phyloP scores from a whole-genome alignment of 805 yeast genomes.

The Metschnikowia baotianmanensis region DNA sequence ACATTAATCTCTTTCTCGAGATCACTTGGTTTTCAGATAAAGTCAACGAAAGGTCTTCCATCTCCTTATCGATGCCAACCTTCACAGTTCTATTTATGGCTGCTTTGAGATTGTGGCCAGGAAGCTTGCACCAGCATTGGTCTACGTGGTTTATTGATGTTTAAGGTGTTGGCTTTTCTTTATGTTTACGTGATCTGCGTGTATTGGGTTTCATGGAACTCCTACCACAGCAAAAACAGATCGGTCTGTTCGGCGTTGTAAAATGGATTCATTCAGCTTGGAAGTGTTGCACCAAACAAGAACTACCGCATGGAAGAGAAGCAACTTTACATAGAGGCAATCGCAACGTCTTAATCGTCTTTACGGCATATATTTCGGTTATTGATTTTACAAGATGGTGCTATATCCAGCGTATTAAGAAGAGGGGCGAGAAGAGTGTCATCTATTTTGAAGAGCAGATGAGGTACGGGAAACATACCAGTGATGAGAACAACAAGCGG shows the following conservation, averaged over 20 bases:
- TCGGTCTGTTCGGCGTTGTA: slow-evolving; percentile 64
- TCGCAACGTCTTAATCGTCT: slow-evolving; percentile 30
- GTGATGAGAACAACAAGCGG: slow-evolving; percentile 54
- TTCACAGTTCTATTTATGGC: slow-evolving; percentile 28
- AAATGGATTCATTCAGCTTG: slow-evolving; percentile 63
- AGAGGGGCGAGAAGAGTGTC: slow-evolving; percentile 47
- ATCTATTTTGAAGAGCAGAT: slow-evolving; percentile 49
- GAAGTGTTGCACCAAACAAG: slow-evolving; percentile 52
- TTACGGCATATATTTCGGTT: slow-evolving; percentile 23
- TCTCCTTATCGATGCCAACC: slow-evolving; percentile 23
- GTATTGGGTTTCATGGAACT: slow-evolving; percentile 60
- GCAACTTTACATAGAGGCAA: slow-evolving; percentile 65
- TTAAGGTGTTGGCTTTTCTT: slow-evolving; percentile 42
- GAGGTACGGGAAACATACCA: slow-evolving; percentile 43
- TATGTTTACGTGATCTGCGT: slow-evolving; percentile 53
- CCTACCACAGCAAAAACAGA: slow-evolving; percentile 58
- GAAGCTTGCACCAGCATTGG: slow-evolving; percentile 40
- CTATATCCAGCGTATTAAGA: slow-evolving; percentile 41
- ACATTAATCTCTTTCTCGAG: slow-evolving; percentile 21
- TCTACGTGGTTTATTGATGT: slow-evolving; percentile 38
- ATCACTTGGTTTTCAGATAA: slow-evolving; percentile 24
- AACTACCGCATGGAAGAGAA: slow-evolving; percentile 56
- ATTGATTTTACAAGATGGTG: slow-evolving; percentile 31
- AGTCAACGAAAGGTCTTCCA: slow-evolving; percentile 24
- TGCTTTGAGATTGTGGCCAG: slow-evolving; percentile 41